phyloP scores from a whole-genome alignment of 306 rosid genomes.

The Begonia loranthoides region DNA sequence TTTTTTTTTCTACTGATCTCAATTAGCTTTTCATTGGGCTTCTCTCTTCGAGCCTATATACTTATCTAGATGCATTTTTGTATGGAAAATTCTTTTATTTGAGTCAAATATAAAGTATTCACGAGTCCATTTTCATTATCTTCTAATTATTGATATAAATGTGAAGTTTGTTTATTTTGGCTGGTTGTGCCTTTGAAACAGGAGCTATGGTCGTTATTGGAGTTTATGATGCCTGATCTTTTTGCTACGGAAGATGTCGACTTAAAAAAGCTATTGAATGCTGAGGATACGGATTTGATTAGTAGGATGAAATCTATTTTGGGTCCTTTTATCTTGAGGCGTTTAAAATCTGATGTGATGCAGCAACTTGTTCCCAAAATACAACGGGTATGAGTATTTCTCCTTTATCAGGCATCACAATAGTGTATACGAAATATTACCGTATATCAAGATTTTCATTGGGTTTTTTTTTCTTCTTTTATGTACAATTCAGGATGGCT shows the following conservation, averaged over 20 bases:
- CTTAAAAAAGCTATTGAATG: slow-evolving; percentile 67
- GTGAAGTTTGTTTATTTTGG: slow-evolving; percentile 11
- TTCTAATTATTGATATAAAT: no score
- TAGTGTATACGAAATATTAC: no score
- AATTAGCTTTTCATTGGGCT: no score
- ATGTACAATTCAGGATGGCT: slow-evolving; percentile 1
- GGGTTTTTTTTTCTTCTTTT: slow-evolving; percentile 5
- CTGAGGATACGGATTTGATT: slow-evolving; percentile 71
- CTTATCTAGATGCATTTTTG: no score
- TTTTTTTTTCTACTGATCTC: no score
- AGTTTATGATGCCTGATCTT: slow-evolving; percentile 96
- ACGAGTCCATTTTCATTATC: no score
- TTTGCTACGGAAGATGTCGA: slow-evolving; percentile 80
- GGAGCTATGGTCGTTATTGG: slow-evolving; percentile 95
- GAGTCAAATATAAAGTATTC: no score
- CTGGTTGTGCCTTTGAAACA: slow-evolving; percentile 28
- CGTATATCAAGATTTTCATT: neutral
- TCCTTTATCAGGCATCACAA: neutral
- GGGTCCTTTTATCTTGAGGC: slow-evolving; percentile 91
- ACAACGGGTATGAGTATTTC: slow-evolving; percentile 36
- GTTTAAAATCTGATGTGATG: slow-evolving; percentile 95
- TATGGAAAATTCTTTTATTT: no score
- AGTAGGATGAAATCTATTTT: slow-evolving; percentile 85
- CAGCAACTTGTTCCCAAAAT: slow-evolving; percentile 94
- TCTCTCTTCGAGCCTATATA: no score